phyloP scores from a whole-genome alignment of 2,329 filamentous ascomycete genomes.

The Colletotrichum karsti region DNA sequence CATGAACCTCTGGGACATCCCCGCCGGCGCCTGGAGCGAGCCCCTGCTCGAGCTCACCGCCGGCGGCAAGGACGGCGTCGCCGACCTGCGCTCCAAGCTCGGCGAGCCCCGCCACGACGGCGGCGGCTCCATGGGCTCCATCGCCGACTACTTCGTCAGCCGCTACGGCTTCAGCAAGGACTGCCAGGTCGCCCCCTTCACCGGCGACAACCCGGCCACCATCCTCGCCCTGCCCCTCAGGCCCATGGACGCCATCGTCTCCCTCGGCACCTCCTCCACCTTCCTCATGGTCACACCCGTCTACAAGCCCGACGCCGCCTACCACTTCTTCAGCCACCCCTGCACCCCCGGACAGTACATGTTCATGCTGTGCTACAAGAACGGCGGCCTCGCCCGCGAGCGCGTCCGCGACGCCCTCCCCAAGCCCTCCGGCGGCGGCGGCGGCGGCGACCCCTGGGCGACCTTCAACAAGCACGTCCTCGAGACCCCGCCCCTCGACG shows the following conservation, averaged over 20 bases:
- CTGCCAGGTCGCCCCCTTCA: conserved; percentile 86
- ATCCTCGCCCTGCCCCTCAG: conserved; percentile 90
- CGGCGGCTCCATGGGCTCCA: conserved; percentile 77
- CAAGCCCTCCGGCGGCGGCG: conserved; percentile 53
- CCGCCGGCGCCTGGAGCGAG: conserved; percentile 76
- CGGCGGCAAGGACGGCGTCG: conserved; percentile 63
- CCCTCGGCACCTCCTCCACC: conserved; percentile 92
- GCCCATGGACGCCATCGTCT: conserved; percentile 92
- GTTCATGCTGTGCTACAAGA: conserved; percentile 99
- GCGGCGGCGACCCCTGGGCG: conserved; percentile 71
- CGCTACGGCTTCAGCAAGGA: conserved; percentile 80
- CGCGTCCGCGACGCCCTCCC: conserved; percentile 86
- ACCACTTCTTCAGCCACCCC: conserved; percentile 99
- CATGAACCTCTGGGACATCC: conserved; percentile 96
- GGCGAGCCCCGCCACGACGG: conserved; percentile 84
- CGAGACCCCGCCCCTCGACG: conserved; percentile 73
- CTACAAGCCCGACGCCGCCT: conserved; percentile 88
- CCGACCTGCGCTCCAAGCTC: conserved; percentile 78
- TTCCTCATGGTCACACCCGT: conserved; percentile 97
- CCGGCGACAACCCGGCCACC: conserved; percentile 95
- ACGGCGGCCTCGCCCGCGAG: conserved; percentile 92
- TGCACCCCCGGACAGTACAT: conserved; percentile 92
- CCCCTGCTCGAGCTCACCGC: conserved; percentile 79
- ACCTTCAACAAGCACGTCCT: conserved; percentile 81
- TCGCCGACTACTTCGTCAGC: conserved; percentile 81